phyloP scores from a whole-genome alignment of 768 basidiomycete species.

The Sarcodon sp. region DNA sequence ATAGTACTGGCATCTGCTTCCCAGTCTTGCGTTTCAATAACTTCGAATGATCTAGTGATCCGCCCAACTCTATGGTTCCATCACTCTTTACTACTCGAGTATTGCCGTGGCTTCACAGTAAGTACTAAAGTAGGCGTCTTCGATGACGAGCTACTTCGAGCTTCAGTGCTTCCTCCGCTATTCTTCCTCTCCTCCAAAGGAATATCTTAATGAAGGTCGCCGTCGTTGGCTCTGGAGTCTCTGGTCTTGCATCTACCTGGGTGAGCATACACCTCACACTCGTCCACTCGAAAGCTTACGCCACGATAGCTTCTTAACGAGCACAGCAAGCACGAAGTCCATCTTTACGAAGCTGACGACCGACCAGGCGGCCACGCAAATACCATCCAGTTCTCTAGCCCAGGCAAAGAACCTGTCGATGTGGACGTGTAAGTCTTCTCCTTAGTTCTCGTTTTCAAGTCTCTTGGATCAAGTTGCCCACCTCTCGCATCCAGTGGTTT shows the following conservation, averaged over 20 bases:
- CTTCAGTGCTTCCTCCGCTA: not conserved
- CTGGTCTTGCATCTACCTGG: conserved; percentile 71
- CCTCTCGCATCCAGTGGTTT: conserved; percentile 32
- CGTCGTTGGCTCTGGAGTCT: conserved; percentile 67
- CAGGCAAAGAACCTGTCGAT: conserved; percentile 26
- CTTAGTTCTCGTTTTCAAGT: not conserved
- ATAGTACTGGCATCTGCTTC: too few species aligned
- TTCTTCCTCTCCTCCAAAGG: not conserved
- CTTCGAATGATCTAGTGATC: too few species aligned
- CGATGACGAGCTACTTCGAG: not conserved
- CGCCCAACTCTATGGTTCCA: too few species aligned
- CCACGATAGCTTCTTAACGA: conserved; percentile 50
- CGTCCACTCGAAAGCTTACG: not conserved
- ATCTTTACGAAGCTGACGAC: conserved; percentile 56
- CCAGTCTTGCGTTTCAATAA: too few species aligned
- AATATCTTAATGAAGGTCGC: conserved; percentile 28
- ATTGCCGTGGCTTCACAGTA: too few species aligned
- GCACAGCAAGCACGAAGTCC: conserved; percentile 60
- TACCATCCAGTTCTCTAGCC: conserved; percentile 42
- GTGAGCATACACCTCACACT: conserved; percentile 18
- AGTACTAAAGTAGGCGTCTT: too few species aligned
- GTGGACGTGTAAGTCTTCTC: conserved; percentile 54
- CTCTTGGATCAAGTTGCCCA: not conserved
- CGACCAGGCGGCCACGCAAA: conserved; percentile 71
- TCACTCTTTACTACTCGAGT: too few species aligned